Evolutionary conservation across 2,329 filamentous ascomycete species (phyloP), one percentile per base, ranked within the genome.

Genomic region (Exophiala aquamarina): DNA sequence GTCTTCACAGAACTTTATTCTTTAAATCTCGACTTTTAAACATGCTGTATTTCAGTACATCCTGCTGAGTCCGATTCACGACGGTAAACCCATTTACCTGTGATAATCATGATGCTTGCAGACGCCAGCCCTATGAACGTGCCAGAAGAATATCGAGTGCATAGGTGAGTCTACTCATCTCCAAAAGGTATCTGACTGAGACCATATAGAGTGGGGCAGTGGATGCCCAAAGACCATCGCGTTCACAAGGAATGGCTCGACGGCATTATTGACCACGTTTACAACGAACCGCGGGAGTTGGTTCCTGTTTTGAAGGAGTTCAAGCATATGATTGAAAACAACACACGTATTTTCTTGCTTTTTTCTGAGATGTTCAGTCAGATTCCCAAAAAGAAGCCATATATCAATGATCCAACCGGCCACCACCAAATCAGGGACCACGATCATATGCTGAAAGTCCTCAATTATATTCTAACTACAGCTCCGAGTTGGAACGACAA

Each of bases 331-430:
- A 87, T 89, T 52, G 84, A 88, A 62, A 64, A 64, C 20, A 81
- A 81, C 54, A 69, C 82, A 1, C 75, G 82, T 17, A 69, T 88
- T 19, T 83, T 81, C 69, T 82, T 87, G 74, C 79, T 83, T 62
- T 80, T 86, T 60, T 70, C 70, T 18, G 70, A 76, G 53, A 88
- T 88, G 85, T 88, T 85, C 66, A 71, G 78, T 21, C 81, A 88
- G 66, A 71, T 87, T 15, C 84, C 84, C 0, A 61, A 63, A 23
- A 82, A 81, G 63, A 68, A 73, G 14, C 78, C 78, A 0, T 88
- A 88, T 65, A 61, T 65, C 49, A 71, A 69, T 5, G 83, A 87
- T 50, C 82, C 83, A 3, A 80, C 77, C 1, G 83, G 83, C 2
- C 70, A 74, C 43, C 74, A 70, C 26, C 81, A 86, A 65, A 78